phyloP scores from a whole-genome alignment of 495 filamentous ascomycete genomes.

The Daldinia childiae region DNA sequence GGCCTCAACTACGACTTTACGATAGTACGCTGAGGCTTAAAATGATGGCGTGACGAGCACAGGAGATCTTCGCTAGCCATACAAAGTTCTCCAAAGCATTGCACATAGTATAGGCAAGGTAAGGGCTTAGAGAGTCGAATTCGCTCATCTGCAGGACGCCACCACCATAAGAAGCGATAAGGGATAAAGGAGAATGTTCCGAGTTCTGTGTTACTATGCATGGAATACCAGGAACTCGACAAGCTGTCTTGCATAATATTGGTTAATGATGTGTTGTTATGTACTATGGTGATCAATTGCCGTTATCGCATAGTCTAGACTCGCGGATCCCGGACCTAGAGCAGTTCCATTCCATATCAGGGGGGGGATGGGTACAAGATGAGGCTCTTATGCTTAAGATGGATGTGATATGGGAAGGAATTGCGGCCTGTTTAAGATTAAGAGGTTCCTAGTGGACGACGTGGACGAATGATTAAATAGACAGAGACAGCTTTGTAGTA shows the following conservation, averaged over 20 bases:
- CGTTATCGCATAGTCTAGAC: constrained; percentile 10
- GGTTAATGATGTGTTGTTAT: constrained; percentile 19
- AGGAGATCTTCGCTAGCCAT: background rate
- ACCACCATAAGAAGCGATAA: constrained; percentile 14
- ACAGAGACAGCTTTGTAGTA: constrained; percentile 6
- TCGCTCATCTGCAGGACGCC: constrained; percentile 27
- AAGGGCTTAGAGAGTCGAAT: constrained; percentile 3
- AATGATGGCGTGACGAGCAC: constrained; percentile 3
- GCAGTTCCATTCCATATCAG: constrained; percentile 1
- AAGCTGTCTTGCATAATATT: constrained; percentile 39
- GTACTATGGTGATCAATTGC: constrained; percentile 7
- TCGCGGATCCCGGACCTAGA: background rate
- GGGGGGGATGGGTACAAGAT: background rate
- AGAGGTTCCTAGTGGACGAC: constrained; percentile 1
- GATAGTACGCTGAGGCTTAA: constrained; percentile 30
- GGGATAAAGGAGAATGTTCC: background rate
- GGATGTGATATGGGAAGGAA: background rate
- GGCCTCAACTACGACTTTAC: constrained; percentile 25
- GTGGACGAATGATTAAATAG: constrained; percentile 23
- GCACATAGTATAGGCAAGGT: background rate
- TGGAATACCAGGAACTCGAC: constrained; percentile 2
- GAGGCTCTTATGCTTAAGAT: constrained; percentile 25
- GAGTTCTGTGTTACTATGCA: constrained; percentile 12
- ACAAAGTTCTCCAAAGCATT: background rate
- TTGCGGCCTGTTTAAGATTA: background rate